phyloP scores from a whole-genome alignment of 106 monocot genomes.

The Acanthochlamys bracteata region DNA sequence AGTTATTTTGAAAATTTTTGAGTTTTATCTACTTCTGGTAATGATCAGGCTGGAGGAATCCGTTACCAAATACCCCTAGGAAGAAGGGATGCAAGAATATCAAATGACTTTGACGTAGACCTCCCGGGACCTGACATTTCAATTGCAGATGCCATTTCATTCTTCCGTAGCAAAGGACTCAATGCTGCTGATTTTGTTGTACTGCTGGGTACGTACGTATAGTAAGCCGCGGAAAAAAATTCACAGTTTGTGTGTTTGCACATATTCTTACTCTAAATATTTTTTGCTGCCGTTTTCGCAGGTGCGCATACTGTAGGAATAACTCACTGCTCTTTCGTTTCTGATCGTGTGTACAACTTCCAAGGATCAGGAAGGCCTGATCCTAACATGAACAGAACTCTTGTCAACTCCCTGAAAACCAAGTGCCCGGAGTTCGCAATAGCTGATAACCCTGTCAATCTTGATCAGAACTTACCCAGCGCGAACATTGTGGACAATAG shows the following conservation, averaged over 20 bases:
- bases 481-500: slow-evolving; percentile 15
- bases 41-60: slow-evolving; percentile 2
- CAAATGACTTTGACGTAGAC: not conserved
- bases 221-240: no score
- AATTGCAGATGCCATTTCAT: not conserved
- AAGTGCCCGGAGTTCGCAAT: slow-evolving; percentile 4
- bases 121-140: slow-evolving; percentile 2
- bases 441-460: not conserved
- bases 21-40: no score
- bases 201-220: not conserved
- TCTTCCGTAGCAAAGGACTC: not conserved
- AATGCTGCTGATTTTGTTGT: slow-evolving; percentile 1
- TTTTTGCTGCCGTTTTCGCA: no score
- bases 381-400: slow-evolving; percentile 9
- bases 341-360: slow-evolving; percentile 20
- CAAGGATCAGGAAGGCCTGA: slow-evolving; percentile 6
- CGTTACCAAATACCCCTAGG: not conserved
- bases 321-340: slow-evolving; percentile 11
- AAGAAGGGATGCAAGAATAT: slow-evolving; percentile 6
- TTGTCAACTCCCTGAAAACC: not conserved
- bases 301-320: slow-evolving; percentile 15
- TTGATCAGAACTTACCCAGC: slow-evolving; percentile 10
- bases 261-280: no score
- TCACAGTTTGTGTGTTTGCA: no score
- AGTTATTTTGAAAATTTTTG: no score